Conservation (phyloP, 1,284 basidiomycete genomes). For the Ceraceosorus bombacis region DNA sequence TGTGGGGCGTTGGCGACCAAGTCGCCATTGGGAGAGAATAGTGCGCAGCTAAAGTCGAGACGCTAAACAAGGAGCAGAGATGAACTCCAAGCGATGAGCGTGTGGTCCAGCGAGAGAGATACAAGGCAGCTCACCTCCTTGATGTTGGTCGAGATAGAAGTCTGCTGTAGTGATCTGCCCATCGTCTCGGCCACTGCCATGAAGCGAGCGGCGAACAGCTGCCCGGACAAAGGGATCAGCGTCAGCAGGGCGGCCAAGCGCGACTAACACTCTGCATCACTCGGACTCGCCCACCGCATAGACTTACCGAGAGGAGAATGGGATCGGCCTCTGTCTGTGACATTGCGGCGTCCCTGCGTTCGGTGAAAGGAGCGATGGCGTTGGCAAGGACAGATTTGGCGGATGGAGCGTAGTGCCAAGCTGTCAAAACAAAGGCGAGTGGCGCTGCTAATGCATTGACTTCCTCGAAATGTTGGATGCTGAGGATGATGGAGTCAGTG, state of each 20-base stretch:
- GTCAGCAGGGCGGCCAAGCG: too few relatives aligned
- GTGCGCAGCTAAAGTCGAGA: conserved; percentile 75
- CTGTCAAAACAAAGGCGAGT: too few relatives aligned
- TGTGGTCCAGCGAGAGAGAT: not conserved
- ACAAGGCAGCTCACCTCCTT: conserved; percentile 50
- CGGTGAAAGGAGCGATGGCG: too few relatives aligned
- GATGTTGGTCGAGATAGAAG: conserved; percentile 82
- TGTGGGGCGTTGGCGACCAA: conserved; percentile 79
- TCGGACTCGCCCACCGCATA: too few relatives aligned
- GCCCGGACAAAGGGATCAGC: too few relatives aligned
- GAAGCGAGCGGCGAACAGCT: conserved; percentile 78
- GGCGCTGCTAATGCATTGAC: too few relatives aligned
- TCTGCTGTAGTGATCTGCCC: conserved; percentile 77
- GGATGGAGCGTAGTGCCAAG: too few relatives aligned
- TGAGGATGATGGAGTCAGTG: too few relatives aligned
- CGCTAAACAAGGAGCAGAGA: conserved; percentile 53
- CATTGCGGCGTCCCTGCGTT: too few relatives aligned
- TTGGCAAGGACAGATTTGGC: too few relatives aligned
- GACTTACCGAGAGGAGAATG: conserved; percentile 62
- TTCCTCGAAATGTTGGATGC: too few relatives aligned
- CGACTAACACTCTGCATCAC: too few relatives aligned
- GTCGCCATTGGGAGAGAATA: conserved; percentile 83
- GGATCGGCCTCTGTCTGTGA: conserved; percentile 59
- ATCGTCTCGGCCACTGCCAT: conserved; percentile 89
- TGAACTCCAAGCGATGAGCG: not conserved